A percentile compares a stretch with the other conserved stretches of the same genome.
Evolutionary conservation across 306 rosid species (phyloP).

Genomic region (Castanopsis chinensis): DNA sequence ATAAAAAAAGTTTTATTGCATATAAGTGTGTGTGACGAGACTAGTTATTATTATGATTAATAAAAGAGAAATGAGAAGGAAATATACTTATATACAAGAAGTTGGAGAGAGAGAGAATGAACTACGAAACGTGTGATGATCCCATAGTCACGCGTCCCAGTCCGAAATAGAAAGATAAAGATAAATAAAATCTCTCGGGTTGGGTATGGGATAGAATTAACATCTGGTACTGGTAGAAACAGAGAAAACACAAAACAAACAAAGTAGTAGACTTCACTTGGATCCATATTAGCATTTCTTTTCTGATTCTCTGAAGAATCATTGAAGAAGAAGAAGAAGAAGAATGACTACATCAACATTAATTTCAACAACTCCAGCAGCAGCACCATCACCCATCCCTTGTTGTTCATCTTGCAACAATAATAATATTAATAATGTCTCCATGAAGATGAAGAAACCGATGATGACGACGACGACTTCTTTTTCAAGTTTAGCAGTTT

Average conservation of each 20-base stretch:
- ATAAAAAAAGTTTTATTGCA: accelerated
- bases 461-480: neutral
- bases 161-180: neutral
- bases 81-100: neutral
- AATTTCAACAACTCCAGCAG: neutral
- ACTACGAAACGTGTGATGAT: neutral
- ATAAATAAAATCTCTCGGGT: neutral
- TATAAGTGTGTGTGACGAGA: accelerated
- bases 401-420: neutral
- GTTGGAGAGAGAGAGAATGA: neutral
- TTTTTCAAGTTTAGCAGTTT: neutral
- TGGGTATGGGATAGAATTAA: neutral
- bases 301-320: no score
- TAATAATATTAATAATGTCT: neutral
- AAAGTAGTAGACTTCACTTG: no score
- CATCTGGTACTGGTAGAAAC: no score
- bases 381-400: neutral
- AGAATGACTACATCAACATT: neutral
- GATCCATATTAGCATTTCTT: no score
- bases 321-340: neutral
- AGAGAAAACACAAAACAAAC: no score
- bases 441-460: neutral
- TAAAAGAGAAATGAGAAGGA: neutral
- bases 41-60: neutral
- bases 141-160: neutral